Evolutionary conservation across 129 eudicot genomes (phyloP), one percentile per base, ranked within the genome.

Genomic region (Erigeron canadensis): DNA sequence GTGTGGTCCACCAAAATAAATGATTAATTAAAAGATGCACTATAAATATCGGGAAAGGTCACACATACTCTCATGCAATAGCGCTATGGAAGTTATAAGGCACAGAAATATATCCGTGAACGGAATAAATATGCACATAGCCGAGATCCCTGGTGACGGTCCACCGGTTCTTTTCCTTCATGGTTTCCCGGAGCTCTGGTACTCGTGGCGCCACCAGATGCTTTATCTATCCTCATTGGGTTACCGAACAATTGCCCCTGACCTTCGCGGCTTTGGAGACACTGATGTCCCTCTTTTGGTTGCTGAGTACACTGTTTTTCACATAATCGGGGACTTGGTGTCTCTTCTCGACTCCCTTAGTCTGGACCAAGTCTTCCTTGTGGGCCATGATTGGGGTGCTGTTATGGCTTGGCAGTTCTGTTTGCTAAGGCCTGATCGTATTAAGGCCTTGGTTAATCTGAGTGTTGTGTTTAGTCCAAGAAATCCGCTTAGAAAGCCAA

Each of bases 261-360:
- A 91, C 63, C 93, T 91, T 68, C 90, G 97, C 38, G 97, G 96
- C 67, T 91, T 45, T 80, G 97, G 97, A n/a, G 97, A 84, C 67
- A 73, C 96, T 47, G 94, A 88, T 45, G 89, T 87, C 0, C 97
- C 96, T 51, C 83, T 82, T 1, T 78, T 78, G 69, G 43, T 86
- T 37, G n/a, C 85, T 57, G 82, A 87, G 67, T 91, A 91, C 79
- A 75, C 91, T 59, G 88, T 38, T 53, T 63, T 88, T 59, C 97
- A 91, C 71, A 77, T 91, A 12, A 80, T 91, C 38, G 97, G 90
- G 1, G 97, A 91, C 79, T 75, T 91, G 4, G 83, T 91, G 16
- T 82, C 70, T 41, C 82, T 91, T 11, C 76, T 91, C 19, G 96
- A 88, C 46, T 70, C 55, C 4, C 43, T 88, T 68, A 85, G 79